A percentile compares a stretch with the other conserved stretches of the same genome.
phyloP scores from a whole-genome alignment of 768 basidiomycete genomes.

The Calocera viscosa region DNA sequence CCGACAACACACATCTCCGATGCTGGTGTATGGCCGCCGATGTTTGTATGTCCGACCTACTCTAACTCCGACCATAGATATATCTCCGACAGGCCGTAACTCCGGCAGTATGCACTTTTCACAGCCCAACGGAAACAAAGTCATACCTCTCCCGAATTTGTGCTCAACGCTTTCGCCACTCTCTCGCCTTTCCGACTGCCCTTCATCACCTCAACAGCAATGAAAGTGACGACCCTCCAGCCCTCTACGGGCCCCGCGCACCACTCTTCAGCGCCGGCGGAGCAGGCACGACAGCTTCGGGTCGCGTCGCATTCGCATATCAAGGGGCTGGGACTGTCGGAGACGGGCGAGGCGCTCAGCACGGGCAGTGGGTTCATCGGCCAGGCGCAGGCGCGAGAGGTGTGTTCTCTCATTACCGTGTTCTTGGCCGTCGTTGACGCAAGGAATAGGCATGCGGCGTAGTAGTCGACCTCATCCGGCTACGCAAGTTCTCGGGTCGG shows the following conservation, averaged over 20 bases:
- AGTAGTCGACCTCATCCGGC: constrained; percentile 77
- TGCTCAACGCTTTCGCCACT: background rate
- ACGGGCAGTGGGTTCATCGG: constrained; percentile 83
- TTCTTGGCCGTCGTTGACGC: background rate
- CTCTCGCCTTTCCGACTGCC: background rate
- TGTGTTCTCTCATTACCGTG: constrained; percentile 24
- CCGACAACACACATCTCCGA: no score
- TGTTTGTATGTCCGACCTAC: no score
- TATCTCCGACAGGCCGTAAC: no score
- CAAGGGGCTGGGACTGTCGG: constrained; percentile 80
- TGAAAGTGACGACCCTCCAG: constrained; percentile 3
- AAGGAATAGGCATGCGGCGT: constrained; percentile 70
- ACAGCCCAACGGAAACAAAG: background rate
- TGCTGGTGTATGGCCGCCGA: no score
- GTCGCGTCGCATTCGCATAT: constrained; percentile 90
- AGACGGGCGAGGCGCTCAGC: constrained; percentile 63
- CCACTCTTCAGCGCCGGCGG: background rate
- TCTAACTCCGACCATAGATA: no score
- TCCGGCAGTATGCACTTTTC: background rate
- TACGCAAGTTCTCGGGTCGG: constrained; percentile 85
- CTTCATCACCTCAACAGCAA: background rate
- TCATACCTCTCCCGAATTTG: background rate
- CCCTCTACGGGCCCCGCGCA: background rate
- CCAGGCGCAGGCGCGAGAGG: constrained; percentile 82
- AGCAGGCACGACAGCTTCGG: constrained; percentile 7